phyloP scores from a whole-genome alignment of 2,329 filamentous ascomycete genomes.

The Tolypocladium album region DNA sequence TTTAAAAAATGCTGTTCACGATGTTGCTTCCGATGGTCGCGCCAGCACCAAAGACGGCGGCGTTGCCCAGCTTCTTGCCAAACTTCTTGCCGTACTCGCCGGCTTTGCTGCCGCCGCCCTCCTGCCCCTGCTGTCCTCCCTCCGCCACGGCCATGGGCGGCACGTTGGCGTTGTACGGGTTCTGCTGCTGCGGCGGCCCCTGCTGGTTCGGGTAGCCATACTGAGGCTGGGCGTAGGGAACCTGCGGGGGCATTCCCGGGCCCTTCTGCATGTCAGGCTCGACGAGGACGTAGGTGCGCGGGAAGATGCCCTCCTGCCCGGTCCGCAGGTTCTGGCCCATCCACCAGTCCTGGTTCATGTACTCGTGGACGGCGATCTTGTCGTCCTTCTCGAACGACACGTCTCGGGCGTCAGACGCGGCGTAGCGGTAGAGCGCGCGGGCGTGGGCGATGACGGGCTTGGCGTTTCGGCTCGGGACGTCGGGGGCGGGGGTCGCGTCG shows the following conservation, averaged over 20 bases:
- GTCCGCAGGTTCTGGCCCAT: constrained; percentile 79
- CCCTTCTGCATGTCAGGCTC: constrained; percentile 48
- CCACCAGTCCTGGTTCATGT: constrained; percentile 98
- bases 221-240: constrained; percentile 20
- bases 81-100: constrained; percentile 83
- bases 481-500: constrained; percentile 33
- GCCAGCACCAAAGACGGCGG: constrained; percentile 84
- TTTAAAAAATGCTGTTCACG: constrained; percentile 80
- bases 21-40: constrained; percentile 84
- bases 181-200: constrained; percentile 37
- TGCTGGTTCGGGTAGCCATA: constrained; percentile 29
- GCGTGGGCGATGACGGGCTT: constrained; percentile 61
- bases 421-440: constrained; percentile 75
- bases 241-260: constrained; percentile 7
- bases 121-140: constrained; percentile 27
- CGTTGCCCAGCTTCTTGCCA: constrained; percentile 77
- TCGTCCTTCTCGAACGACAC: constrained; percentile 74
- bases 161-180: constrained; percentile 58
- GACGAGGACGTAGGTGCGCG: constrained; percentile 74
- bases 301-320: constrained; percentile 84
- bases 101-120: constrained; percentile 40
- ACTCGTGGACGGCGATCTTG: constrained; percentile 68
- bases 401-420: constrained; percentile 69
- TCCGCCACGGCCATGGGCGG: constrained; percentile 66
- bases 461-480: constrained; percentile 27